phyloP scores from a whole-genome alignment of 768 basidiomycete genomes.

The Leccinellum rugosiceps region DNA sequence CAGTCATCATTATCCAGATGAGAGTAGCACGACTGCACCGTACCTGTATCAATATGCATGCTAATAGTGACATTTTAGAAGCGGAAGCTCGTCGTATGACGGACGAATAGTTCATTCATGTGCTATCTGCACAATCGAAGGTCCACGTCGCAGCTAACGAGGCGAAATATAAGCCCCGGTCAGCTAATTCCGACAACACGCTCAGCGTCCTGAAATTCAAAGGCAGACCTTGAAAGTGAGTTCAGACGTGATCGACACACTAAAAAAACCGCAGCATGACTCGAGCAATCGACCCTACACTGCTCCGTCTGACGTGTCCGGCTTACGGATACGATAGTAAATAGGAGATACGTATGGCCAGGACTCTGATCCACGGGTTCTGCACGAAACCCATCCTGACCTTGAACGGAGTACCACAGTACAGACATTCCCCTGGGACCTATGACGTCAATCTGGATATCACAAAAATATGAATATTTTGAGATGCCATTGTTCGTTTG shows the following conservation, averaged over 20 bases:
- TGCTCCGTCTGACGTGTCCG: background rate
- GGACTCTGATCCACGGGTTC: background rate
- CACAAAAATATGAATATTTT: background rate
- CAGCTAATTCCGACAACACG: background rate
- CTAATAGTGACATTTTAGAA: slow-evolving; percentile 14
- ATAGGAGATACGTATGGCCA: background rate
- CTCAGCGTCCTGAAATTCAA: background rate
- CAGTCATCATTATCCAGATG: background rate
- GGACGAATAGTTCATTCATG: background rate
- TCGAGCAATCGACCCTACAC: background rate
- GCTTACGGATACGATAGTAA: background rate
- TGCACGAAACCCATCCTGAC: background rate
- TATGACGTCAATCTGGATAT: slow-evolving; percentile 3
- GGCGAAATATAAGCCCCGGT: background rate
- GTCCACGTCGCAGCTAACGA: background rate
- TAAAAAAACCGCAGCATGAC: background rate
- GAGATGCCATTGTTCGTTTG: background rate
- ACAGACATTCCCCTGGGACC: background rate
- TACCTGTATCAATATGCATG: slow-evolving; percentile 26
- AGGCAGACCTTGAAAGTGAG: background rate
- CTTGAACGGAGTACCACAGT: background rate
- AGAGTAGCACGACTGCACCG: slow-evolving; percentile 24
- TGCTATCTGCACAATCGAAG: slow-evolving; percentile 1
- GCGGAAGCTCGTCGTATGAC: background rate
- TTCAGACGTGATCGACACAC: background rate